Conservation (phyloP, 169 alveolate genomes). For the Amoebophrya sp. region DNA sequence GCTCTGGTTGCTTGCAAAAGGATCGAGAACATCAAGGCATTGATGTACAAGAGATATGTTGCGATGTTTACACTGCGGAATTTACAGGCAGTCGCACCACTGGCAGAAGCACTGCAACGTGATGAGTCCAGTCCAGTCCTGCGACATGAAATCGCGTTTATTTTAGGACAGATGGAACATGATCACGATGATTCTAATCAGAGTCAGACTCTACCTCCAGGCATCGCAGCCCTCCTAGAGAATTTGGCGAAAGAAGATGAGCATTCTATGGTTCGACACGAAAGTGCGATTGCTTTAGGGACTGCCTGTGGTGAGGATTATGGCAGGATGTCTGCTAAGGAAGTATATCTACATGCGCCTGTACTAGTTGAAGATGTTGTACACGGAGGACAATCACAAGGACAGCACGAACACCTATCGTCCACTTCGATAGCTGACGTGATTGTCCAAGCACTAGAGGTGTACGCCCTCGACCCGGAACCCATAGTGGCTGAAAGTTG, state of each 20-base stretch:
- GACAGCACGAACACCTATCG: too few species aligned
- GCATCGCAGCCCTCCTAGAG: neutral
- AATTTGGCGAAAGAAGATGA: neutral
- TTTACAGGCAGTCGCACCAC: neutral
- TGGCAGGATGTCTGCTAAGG: neutral
- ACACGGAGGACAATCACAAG: too few species aligned
- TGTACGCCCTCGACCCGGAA: neutral
- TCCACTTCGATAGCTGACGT: too few species aligned
- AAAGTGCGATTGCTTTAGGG: neutral
- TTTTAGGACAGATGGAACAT: neutral
- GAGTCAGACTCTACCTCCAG: too few species aligned
- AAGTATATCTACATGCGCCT: too few species aligned
- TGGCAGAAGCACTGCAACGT: neutral
- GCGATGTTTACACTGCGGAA: conserved; percentile 6
- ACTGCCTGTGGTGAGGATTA: neutral
- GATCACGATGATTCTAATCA: too few species aligned
- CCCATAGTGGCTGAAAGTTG: neutral
- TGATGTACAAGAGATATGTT: neutral
- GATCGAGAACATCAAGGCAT: neutral
- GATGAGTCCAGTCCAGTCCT: neutral
- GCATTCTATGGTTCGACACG: neutral
- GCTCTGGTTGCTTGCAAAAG: too few species aligned
- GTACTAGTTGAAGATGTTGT: too few species aligned
- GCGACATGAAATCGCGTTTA: neutral
- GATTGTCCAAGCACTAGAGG: neutral